Conservation (phyloP, 1,139 yeast genomes). For the Scheffersomyces parashehatae region DNA sequence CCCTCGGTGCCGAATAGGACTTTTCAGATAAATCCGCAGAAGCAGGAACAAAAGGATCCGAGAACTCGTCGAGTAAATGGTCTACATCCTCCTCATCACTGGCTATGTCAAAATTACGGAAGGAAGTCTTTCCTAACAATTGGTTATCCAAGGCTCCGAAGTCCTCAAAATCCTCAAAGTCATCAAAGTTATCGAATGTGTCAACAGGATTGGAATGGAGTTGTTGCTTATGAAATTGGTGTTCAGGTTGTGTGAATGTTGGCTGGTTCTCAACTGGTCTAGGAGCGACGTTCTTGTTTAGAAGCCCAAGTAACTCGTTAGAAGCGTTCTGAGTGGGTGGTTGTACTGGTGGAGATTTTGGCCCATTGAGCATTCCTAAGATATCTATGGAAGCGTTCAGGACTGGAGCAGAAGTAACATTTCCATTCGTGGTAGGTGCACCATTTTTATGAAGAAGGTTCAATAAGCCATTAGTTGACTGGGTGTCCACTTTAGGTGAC, state of each 20-base stretch:
- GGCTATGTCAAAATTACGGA: slow-evolving; percentile 32
- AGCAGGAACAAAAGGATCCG: slow-evolving; percentile 1
- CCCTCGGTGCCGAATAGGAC: slow-evolving; percentile 3
- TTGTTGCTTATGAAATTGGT: slow-evolving; percentile 11
- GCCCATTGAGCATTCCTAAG: too few relatives aligned
- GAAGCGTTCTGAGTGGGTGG: too few relatives aligned
- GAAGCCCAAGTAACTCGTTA: too few relatives aligned
- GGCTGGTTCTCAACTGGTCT: too few relatives aligned
- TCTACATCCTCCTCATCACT: slow-evolving; percentile 35
- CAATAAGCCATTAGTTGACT: too few relatives aligned
- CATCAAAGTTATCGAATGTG: slow-evolving; percentile 29
- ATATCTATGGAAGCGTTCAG: too few relatives aligned
- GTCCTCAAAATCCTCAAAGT: slow-evolving; percentile 38
- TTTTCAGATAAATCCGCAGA: background rate
- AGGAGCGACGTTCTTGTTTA: too few relatives aligned
- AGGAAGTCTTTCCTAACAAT: slow-evolving; percentile 12
- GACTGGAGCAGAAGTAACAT: too few relatives aligned
- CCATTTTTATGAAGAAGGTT: too few relatives aligned
- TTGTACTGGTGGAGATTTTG: too few relatives aligned
- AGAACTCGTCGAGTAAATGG: slow-evolving; percentile 11
- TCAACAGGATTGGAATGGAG: background rate
- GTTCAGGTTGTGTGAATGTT: background rate
- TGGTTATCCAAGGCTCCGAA: slow-evolving; percentile 25
- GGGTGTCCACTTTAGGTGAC: background rate
- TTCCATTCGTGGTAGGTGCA: too few relatives aligned